A percentile compares a stretch with the other conserved stretches of the same genome.
These are phyloP conservation scores for Edaphochlamys debaryana DNA, from an alignment of 139 green algal species.

Conservation along the genomic window DNA sequence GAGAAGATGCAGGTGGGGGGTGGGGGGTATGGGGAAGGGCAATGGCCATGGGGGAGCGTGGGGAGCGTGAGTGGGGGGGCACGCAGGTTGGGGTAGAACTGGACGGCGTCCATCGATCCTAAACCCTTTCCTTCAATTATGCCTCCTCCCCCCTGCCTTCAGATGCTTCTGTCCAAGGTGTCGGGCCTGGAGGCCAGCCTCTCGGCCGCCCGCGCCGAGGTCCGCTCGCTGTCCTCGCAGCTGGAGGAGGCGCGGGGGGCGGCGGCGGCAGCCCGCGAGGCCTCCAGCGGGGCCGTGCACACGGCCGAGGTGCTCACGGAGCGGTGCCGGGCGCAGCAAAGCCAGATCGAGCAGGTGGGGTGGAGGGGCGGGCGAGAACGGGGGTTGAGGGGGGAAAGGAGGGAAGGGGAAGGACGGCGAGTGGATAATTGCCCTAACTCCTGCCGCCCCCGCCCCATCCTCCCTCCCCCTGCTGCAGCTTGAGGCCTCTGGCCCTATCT, in stretches of 20 bases:
- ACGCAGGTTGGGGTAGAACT: too few relatives aligned
- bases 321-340: constrained; percentile 9
- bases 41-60: too few relatives aligned
- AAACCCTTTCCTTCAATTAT: too few relatives aligned
- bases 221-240: constrained; percentile 26
- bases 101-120: too few relatives aligned
- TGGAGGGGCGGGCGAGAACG: not conserved
- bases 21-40: too few relatives aligned
- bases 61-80: too few relatives aligned
- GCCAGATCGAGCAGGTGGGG: constrained; percentile 46
- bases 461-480: too few relatives aligned
- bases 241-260: constrained; percentile 35
- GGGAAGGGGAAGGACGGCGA: not conserved
- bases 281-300: constrained; percentile 8
- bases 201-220: constrained; percentile 33
- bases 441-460: too few relatives aligned
- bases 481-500: too few relatives aligned
- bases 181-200: constrained; percentile 42
- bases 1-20: constrained; percentile 50
- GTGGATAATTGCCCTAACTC: too few relatives aligned
- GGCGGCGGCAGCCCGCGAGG: not conserved
- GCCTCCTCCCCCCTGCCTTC: too few relatives aligned
- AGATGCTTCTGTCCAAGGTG: constrained; percentile 47
- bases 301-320: constrained; percentile 33
- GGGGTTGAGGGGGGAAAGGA: not conserved